These are phyloP conservation scores for Elaeis guineensis DNA, from an alignment of 176 grass and related monocot species.

Conservation along the genomic window DNA sequence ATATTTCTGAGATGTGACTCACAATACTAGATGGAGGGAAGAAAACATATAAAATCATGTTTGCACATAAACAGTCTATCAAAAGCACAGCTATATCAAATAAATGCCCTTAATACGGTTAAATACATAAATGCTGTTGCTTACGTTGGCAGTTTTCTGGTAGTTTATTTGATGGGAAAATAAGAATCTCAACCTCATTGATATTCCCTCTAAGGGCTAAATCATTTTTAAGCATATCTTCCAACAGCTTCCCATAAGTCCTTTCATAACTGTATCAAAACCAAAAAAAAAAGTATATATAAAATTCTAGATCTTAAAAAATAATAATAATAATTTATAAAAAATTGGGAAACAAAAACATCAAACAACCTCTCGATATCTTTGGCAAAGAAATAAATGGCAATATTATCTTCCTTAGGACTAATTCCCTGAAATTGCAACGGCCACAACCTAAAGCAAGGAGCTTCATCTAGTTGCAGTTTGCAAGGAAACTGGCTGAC, in stretches of 20 bases:
- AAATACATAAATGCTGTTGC: conserved; percentile 12
- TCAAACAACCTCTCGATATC: conserved; percentile 60
- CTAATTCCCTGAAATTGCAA: conserved; percentile 53
- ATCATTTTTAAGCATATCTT: conserved; percentile 81
- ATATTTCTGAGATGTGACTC: background rate
- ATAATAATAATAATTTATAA: conserved; percentile 4
- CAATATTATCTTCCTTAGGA: conserved; percentile 68
- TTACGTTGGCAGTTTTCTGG: conserved; percentile 78
- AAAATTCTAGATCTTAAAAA: background rate
- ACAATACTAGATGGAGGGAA: background rate
- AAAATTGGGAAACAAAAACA: conserved; percentile 2
- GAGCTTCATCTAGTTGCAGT: conserved; percentile 75
- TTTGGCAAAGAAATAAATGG: conserved; percentile 93
- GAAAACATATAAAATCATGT: too few relatives aligned
- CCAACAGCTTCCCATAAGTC: conserved; percentile 75
- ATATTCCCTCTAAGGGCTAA: conserved; percentile 66
- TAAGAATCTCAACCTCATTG: conserved; percentile 65
- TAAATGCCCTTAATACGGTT: too few relatives aligned
- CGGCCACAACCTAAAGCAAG: conserved; percentile 70
- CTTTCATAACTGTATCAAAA: conserved; percentile 67
- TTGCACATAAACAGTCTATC: too few relatives aligned
- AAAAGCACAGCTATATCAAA: background rate
- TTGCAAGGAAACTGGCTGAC: conserved; percentile 64
- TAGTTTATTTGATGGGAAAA: conserved; percentile 82
- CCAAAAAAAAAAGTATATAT: too few relatives aligned